Evolutionary conservation across 1,139 yeast species (phyloP).

Genomic region (Pichiaceae sp.): DNA sequence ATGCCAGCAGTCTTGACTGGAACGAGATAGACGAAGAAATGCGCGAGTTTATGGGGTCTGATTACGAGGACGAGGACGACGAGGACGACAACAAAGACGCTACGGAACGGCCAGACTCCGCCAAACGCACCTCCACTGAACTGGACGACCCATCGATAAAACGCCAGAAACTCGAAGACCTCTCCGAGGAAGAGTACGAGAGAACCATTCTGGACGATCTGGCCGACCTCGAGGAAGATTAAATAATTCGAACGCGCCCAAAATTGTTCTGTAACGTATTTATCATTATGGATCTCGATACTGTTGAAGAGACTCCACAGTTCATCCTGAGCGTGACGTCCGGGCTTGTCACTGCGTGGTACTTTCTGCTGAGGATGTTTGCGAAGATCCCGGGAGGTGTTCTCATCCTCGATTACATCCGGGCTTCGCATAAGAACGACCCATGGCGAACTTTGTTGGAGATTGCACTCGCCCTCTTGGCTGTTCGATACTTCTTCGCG

Average conservation of each 20-base stretch:
- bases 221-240: conserved; percentile 22
- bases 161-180: conserved; percentile 8
- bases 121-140: background rate
- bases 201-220: conserved; percentile 20
- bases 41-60: conserved; percentile 50
- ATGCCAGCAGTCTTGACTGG: conserved; percentile 30
- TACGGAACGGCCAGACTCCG: background rate
- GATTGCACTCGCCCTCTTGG: conserved; percentile 70
- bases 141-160: background rate
- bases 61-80: conserved; percentile 38
- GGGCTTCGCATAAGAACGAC: conserved; percentile 87
- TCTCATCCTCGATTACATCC: conserved; percentile 65
- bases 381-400: conserved; percentile 69
- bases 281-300: too few relatives aligned
- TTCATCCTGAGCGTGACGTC: conserved; percentile 20
- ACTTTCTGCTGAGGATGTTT: conserved; percentile 12
- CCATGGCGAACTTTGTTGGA: conserved; percentile 87
- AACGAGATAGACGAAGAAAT: conserved; percentile 53
- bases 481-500: conserved; percentile 74
- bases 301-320: conserved; percentile 16
- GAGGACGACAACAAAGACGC: conserved; percentile 23
- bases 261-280: background rate
- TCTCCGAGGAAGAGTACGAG: conserved; percentile 26
- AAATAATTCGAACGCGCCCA: background rate
- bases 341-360: conserved; percentile 16